phyloP scores from a whole-genome alignment of 192 early-diverging fungal species.

The Lobosporangium transversale region DNA sequence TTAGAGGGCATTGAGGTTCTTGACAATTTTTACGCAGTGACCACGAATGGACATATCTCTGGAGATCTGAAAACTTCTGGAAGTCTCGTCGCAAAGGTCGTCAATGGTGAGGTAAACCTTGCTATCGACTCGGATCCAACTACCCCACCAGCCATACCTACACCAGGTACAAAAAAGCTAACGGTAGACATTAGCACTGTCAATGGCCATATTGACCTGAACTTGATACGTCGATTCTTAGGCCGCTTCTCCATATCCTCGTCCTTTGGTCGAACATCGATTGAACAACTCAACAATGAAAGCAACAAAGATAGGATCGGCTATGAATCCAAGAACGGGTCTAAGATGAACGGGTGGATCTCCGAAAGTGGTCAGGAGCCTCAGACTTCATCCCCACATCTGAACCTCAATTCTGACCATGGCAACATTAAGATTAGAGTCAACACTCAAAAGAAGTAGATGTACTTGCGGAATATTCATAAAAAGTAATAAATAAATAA shows the following conservation, averaged over 20 bases:
- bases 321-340: neutral
- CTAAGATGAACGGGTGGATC: conserved; percentile 7
- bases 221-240: conserved; percentile 19
- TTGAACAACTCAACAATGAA: neutral
- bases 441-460: neutral
- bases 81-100: neutral
- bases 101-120: conserved; percentile 15
- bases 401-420: conserved; percentile 3
- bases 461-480: neutral
- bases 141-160: too few relatives aligned
- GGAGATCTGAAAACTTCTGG: conserved; percentile 15
- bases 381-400: neutral
- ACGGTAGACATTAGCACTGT: neutral
- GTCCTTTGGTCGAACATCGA: neutral
- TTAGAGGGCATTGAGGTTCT: neutral
- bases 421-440: conserved; percentile 11
- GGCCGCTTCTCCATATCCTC: conserved; percentile 6
- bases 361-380: conserved; percentile 15
- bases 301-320: conserved; percentile 1
- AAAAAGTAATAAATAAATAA: neutral
- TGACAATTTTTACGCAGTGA: neutral
- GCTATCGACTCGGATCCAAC: neutral
- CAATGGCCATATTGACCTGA: conserved; percentile 17
- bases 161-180: conserved; percentile 8
- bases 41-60: conserved; percentile 13